Conservation (phyloP, 225 moss, liverwort and hornwort genomes). For the Bryoerythrophyllum caledonicum region DNA sequence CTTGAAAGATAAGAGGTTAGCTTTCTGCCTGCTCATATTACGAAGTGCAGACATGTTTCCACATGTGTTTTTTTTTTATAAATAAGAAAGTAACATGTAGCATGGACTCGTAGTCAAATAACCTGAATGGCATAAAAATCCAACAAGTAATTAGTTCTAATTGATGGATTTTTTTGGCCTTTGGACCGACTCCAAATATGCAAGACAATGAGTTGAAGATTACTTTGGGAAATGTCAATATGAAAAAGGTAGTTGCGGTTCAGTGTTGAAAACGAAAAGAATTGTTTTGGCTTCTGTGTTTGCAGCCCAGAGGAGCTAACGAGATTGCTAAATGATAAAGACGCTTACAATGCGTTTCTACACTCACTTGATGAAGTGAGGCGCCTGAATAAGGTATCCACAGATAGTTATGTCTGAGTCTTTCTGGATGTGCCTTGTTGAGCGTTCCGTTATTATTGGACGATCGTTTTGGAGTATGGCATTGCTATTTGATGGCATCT, state of each 20-base stretch:
- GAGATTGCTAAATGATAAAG: constrained; percentile 70
- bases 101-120: not conserved
- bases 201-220: constrained; percentile 9
- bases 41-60: not conserved
- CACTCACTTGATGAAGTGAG: constrained; percentile 90
- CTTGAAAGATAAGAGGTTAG: constrained; percentile 58
- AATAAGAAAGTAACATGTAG: not conserved
- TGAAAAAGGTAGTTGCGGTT: not conserved
- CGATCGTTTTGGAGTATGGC: constrained; percentile 1
- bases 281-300: not conserved
- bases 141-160: not conserved
- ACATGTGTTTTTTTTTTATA: not conserved
- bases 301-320: constrained; percentile 65
- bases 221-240: not conserved
- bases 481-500: constrained; percentile 3
- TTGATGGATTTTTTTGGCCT: not conserved
- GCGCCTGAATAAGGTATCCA: constrained; percentile 71
- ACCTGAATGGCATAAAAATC: not conserved
- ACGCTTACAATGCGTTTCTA: constrained; percentile 73
- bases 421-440: not conserved
- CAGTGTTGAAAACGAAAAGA: not conserved
- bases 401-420: not conserved
- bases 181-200: not conserved
- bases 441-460: not conserved
- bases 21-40: constrained; percentile 12